phyloP scores from a whole-genome alignment of 225 moss, liverwort and hornwort genomes.

The Takakia lepidozioides region DNA sequence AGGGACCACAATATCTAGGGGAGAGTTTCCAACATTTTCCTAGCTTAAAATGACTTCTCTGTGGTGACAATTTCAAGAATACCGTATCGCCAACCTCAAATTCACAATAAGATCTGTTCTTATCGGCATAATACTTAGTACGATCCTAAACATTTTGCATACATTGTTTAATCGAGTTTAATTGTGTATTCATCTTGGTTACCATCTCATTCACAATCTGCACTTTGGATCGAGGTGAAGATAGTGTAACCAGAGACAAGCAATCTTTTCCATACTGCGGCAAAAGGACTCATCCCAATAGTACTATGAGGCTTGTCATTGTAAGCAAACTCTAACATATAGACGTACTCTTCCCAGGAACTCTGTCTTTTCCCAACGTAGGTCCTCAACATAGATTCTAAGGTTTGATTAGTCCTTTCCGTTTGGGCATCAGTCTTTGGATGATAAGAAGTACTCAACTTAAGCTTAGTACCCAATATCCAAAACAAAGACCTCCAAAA shows the following conservation, averaged over 20 bases:
- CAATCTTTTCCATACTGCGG: neutral
- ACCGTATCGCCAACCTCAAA: neutral
- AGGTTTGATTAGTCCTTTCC: neutral
- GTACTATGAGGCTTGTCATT: neutral
- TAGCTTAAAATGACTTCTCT: too few relatives aligned
- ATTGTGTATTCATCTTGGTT: neutral
- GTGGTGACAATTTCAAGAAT: neutral
- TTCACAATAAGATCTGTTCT: neutral
- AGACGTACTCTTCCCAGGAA: neutral
- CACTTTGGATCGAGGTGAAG: neutral
- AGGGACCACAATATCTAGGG: constrained; percentile 1
- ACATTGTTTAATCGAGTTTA: neutral
- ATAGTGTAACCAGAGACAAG: neutral
- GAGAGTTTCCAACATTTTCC: neutral
- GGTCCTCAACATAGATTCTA: constrained; percentile 1
- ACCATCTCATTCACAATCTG: neutral
- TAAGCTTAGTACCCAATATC: neutral
- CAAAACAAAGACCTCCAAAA: constrained; percentile 3
- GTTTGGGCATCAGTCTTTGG: constrained; percentile 2
- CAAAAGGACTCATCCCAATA: constrained; percentile 1
- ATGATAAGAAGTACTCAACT: constrained; percentile 1
- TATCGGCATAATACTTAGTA: neutral
- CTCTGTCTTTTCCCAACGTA: neutral
- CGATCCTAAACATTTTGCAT: neutral
- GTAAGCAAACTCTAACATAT: too few relatives aligned